Evolutionary conservation across 2,329 filamentous ascomycete genomes (phyloP).

Genomic region (Conoideocrella luteorostrata): DNA sequence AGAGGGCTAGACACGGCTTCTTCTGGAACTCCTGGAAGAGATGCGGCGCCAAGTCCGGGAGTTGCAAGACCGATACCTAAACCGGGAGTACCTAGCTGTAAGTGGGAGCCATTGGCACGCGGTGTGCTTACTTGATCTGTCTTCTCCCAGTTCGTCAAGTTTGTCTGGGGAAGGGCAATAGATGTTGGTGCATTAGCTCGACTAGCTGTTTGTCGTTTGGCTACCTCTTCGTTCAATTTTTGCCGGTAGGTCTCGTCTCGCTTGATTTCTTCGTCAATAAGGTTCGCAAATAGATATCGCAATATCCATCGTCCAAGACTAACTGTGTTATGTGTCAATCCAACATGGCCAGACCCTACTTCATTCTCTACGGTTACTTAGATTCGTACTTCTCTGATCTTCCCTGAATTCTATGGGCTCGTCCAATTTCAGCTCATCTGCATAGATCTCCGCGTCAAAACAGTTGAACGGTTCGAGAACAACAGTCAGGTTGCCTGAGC

Average conservation of each 20-base stretch:
- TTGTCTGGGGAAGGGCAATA: constrained; percentile 40
- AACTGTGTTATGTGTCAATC: constrained; percentile 45
- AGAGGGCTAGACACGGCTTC: constrained; percentile 36
- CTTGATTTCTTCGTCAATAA: constrained; percentile 85
- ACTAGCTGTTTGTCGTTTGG: constrained; percentile 50
- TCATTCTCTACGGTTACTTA: too few species aligned
- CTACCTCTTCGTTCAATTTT: constrained; percentile 56
- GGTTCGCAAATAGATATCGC: constrained; percentile 80
- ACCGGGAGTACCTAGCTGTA: constrained; percentile 64
- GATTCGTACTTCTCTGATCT: constrained; percentile 75
- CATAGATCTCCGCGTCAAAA: constrained; percentile 96
- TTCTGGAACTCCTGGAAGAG: constrained; percentile 43
- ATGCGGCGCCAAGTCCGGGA: constrained; percentile 36
- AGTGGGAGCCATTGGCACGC: constrained; percentile 56
- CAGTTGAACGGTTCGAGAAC: constrained; percentile 91
- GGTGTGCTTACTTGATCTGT: constrained; percentile 50
- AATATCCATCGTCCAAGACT: constrained; percentile 96
- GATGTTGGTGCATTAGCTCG: constrained; percentile 54
- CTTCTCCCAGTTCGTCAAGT: constrained; percentile 29
- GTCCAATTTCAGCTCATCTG: constrained; percentile 73
- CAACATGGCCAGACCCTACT: too few species aligned
- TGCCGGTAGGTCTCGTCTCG: constrained; percentile 71
- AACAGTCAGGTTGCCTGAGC: constrained; percentile 85
- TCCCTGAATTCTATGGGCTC: constrained; percentile 78
- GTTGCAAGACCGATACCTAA: constrained; percentile 73